Percentiles rank a stretch among this genome's conserved stretches.
Conservation (phyloP, 768 basidiomycete species). For the Chlorophyllum brunneum region DNA sequence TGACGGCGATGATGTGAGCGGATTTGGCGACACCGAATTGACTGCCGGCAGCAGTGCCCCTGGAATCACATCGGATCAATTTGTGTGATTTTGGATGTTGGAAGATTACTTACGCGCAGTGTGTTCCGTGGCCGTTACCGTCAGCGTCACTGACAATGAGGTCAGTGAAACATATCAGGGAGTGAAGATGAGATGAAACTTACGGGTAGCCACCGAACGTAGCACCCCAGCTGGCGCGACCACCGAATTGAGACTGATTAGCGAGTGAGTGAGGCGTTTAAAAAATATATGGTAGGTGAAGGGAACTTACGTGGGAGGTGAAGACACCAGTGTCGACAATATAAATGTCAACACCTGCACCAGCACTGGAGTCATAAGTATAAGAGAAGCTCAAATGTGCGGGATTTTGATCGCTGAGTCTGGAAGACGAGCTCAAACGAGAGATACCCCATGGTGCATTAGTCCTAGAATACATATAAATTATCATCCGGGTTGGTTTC, state of each 20-base stretch:
- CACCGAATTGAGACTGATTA: slow-evolving; percentile 31
- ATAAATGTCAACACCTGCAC: slow-evolving; percentile 34
- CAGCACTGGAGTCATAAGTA: slow-evolving; percentile 19
- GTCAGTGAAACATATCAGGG: background rate
- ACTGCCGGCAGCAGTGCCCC: slow-evolving; percentile 22
- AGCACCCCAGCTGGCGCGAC: slow-evolving; percentile 35
- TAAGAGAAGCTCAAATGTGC: slow-evolving; percentile 19
- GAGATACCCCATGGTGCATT: slow-evolving; percentile 33
- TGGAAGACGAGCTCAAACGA: slow-evolving; percentile 21
- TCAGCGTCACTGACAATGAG: slow-evolving; percentile 19
- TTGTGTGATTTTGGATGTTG: background rate
- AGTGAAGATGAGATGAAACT: background rate
- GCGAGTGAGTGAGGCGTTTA: too few relatives aligned
- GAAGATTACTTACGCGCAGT: slow-evolving; percentile 21
- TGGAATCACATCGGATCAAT: slow-evolving; percentile 1
- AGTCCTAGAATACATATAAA: slow-evolving; percentile 15
- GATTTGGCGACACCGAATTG: slow-evolving; percentile 24
- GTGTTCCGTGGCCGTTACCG: slow-evolving; percentile 38
- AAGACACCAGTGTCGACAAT: slow-evolving; percentile 28
- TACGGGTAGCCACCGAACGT: slow-evolving; percentile 26
- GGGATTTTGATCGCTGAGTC: slow-evolving; percentile 15
- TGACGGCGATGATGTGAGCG: slow-evolving; percentile 36
- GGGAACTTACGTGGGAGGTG: slow-evolving; percentile 19
- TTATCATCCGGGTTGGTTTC: background rate
- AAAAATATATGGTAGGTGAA: background rate